Conservation (phyloP, 139 green algal genomes). For the Chlorella sp. region DNA sequence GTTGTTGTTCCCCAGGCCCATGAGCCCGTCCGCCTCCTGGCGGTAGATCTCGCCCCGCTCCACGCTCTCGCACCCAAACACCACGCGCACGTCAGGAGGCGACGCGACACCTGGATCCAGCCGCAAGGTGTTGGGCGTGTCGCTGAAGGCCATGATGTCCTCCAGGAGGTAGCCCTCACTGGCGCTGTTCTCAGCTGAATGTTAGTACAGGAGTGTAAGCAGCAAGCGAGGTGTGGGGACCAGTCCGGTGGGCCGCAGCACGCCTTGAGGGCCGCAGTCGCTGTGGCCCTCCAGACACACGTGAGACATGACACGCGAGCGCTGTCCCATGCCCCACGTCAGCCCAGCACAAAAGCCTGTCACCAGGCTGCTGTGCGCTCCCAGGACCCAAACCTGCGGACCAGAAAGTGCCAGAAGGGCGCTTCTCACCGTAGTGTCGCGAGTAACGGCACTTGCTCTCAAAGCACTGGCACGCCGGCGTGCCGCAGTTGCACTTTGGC, state of each 20-base stretch:
- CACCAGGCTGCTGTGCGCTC: not conserved
- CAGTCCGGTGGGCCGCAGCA: not conserved
- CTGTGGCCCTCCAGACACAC: not conserved
- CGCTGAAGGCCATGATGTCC: constrained; percentile 52
- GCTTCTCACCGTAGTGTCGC: constrained; percentile 66
- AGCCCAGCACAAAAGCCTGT: not conserved
- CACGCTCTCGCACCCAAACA: constrained; percentile 28
- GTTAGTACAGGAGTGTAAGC: not conserved
- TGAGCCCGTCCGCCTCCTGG: constrained; percentile 74
- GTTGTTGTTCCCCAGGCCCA: constrained; percentile 81
- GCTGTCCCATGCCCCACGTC: not conserved
- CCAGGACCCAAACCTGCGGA: not conserved
- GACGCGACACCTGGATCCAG: constrained; percentile 1
- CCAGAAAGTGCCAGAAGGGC: not conserved
- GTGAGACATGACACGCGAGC: not conserved
- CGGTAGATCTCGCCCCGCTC: constrained; percentile 90
- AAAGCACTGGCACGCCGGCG: constrained; percentile 53
- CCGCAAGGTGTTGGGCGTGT: constrained; percentile 4
- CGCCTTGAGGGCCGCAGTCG: not conserved
- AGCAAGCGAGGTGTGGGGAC: not conserved
- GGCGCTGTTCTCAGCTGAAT: constrained; percentile 63
- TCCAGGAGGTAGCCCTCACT: constrained; percentile 66
- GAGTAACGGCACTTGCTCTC: constrained; percentile 70
- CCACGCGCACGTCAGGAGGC: constrained; percentile 11
- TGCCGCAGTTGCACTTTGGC: constrained; percentile 64